phyloP scores from a whole-genome alignment of 2,329 filamentous ascomycete species.

The Davidsoniella neocaledoniae region DNA sequence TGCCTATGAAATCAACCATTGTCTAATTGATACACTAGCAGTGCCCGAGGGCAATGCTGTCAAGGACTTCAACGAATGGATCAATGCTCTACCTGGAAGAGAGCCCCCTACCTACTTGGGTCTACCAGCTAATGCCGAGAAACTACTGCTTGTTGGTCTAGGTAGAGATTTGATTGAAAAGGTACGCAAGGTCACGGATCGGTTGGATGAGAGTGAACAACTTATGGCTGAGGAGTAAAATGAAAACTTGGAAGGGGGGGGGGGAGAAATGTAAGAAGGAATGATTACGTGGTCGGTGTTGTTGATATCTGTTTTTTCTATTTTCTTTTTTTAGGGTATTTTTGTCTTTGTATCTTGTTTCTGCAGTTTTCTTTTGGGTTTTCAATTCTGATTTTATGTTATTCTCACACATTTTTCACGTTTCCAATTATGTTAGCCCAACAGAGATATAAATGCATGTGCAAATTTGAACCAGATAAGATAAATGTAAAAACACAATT shows the following conservation, averaged over 20 bases:
- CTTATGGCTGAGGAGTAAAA: constrained; percentile 49
- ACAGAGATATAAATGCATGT: neutral
- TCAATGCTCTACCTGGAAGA: constrained; percentile 78
- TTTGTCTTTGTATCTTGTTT: constrained; percentile 13
- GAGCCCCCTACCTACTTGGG: constrained; percentile 93
- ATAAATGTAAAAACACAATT: neutral
- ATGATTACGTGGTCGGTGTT: neutral
- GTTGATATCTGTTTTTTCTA: neutral
- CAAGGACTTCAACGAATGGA: constrained; percentile 79
- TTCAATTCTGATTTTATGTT: neutral
- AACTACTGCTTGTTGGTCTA: constrained; percentile 75
- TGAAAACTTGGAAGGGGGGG: neutral
- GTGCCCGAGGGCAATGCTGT: constrained; percentile 70
- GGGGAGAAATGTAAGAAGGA: too few relatives aligned
- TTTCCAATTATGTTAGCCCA: neutral
- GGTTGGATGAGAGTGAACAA: constrained; percentile 89
- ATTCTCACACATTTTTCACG: neutral
- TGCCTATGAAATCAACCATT: constrained; percentile 85
- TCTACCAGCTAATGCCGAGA: constrained; percentile 89
- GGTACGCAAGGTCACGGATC: constrained; percentile 64
- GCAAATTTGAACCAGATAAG: too few relatives aligned
- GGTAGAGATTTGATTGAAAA: constrained; percentile 74
- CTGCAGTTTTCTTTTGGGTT: constrained; percentile 2
- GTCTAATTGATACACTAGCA: constrained; percentile 60
- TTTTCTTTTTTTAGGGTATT: neutral